phyloP scores from a whole-genome alignment of 2,329 filamentous ascomycete species.

The Drechmeria coniospora region DNA sequence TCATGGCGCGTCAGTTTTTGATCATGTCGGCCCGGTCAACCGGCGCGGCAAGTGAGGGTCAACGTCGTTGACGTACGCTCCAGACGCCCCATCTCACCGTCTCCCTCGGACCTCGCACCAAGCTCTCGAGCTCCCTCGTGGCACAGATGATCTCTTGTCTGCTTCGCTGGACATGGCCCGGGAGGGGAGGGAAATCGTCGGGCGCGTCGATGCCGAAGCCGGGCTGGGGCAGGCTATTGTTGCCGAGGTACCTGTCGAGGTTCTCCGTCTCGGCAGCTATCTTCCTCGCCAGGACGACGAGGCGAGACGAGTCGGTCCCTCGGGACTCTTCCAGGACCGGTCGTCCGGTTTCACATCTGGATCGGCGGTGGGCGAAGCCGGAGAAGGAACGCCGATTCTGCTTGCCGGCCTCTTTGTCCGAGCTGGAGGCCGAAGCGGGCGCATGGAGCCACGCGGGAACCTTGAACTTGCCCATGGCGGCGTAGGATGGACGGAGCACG shows the following conservation, averaged over 20 bases:
- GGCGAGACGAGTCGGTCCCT: conserved; percentile 16
- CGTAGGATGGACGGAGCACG: neutral
- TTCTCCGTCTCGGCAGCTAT: conserved; percentile 33
- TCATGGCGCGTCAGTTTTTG: neutral
- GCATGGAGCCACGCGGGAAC: conserved; percentile 19
- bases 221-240: conserved; percentile 24
- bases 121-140: conserved; percentile 28
- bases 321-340: neutral
- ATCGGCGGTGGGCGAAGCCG: conserved; percentile 8
- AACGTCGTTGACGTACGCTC: conserved; percentile 24
- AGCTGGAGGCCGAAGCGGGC: conserved; percentile 6
- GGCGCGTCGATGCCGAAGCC: conserved; percentile 29
- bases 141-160: conserved; percentile 32
- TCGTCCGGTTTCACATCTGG: conserved; percentile 1
- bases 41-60: neutral
- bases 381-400: conserved; percentile 18
- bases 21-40: neutral
- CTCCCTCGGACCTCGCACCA: conserved; percentile 35
- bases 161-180: conserved; percentile 27
- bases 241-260: conserved; percentile 29
- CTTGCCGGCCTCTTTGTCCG: conserved; percentile 16
- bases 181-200: conserved; percentile 29
- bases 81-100: conserved; percentile 35
- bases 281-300: conserved; percentile 29
- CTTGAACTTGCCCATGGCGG: conserved; percentile 18